These are phyloP conservation scores for Aphanomyces astaci DNA, from an alignment of 352 stramenopile genomes.

Conservation along the genomic window DNA sequence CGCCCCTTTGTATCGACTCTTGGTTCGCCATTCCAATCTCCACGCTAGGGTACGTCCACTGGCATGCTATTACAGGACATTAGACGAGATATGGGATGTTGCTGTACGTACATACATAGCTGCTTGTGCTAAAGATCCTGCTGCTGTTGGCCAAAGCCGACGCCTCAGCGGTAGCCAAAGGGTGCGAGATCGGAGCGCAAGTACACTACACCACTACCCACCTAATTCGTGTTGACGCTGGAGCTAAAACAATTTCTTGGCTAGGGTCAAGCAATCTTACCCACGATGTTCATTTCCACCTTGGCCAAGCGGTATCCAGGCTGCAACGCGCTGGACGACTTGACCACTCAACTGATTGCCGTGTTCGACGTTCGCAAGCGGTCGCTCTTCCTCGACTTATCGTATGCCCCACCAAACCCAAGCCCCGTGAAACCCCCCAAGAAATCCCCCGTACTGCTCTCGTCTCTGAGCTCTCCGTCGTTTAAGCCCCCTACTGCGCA, in stretches of 20 bases:
- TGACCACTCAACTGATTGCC: constrained; percentile 37
- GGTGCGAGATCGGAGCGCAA: constrained; percentile 55
- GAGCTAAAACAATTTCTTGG: background rate
- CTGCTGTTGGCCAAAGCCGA: constrained; percentile 50
- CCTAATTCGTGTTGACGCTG: too few relatives aligned
- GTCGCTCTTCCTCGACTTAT: constrained; percentile 10
- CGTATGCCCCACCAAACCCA: background rate
- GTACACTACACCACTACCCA: background rate
- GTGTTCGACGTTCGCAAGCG: constrained; percentile 29
- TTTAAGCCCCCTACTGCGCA: background rate
- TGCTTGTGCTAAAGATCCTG: constrained; percentile 46
- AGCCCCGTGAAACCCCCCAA: background rate
- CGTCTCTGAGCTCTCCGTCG: background rate
- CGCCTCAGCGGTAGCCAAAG: constrained; percentile 36
- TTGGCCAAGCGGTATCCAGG: constrained; percentile 60
- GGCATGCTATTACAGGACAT: background rate
- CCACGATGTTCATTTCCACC: constrained; percentile 73
- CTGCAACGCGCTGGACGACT: constrained; percentile 36
- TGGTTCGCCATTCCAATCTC: background rate
- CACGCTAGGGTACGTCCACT: background rate
- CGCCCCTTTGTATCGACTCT: constrained; percentile 10
- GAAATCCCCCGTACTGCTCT: constrained; percentile 7
- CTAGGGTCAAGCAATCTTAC: constrained; percentile 53
- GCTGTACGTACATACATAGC: constrained; percentile 34
- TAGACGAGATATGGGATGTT: background rate